Percentiles rank a stretch among this genome's conserved stretches.
Conservation (phyloP, 192 early-diverging fungal genomes). For the Coemansia sp. region DNA sequence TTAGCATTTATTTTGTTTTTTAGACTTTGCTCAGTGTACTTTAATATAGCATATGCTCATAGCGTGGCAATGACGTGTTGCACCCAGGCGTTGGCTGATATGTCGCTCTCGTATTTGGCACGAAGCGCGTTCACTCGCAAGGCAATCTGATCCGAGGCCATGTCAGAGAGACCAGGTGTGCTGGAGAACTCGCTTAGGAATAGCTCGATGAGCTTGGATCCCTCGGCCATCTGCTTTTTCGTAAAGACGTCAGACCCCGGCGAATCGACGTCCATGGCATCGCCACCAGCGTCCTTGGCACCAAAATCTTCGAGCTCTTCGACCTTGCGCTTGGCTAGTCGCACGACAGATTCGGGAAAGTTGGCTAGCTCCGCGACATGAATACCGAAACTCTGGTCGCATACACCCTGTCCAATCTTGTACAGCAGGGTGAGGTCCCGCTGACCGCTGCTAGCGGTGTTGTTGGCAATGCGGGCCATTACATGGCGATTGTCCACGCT, state of each 20-base stretch:
- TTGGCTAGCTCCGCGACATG: constrained; percentile 94
- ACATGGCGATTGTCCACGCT: constrained; percentile 90
- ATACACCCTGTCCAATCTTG: constrained; percentile 74
- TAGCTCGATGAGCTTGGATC: constrained; percentile 34
- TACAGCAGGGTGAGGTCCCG: constrained; percentile 86
- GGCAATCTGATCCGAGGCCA: constrained; percentile 43
- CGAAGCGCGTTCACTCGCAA: constrained; percentile 48
- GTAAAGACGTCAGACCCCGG: constrained; percentile 44
- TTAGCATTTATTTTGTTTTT: background rate
- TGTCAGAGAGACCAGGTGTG: constrained; percentile 30
- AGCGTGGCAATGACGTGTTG: constrained; percentile 56
- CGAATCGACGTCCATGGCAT: constrained; percentile 14
- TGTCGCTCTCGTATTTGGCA: constrained; percentile 57
- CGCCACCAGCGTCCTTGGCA: background rate
- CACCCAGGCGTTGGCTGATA: constrained; percentile 65
- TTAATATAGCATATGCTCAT: constrained; percentile 6
- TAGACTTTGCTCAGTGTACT: constrained; percentile 1
- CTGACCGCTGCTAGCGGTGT: constrained; percentile 15
- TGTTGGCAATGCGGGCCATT: constrained; percentile 58
- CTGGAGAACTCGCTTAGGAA: constrained; percentile 58
- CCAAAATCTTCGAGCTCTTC: constrained; percentile 83
- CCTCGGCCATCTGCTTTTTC: constrained; percentile 29
- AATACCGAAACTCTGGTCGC: constrained; percentile 98
- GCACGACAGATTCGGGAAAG: constrained; percentile 81
- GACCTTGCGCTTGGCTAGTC: constrained; percentile 82